phyloP scores from a whole-genome alignment of 257 asterid genomes.

The Plantago elongata region DNA sequence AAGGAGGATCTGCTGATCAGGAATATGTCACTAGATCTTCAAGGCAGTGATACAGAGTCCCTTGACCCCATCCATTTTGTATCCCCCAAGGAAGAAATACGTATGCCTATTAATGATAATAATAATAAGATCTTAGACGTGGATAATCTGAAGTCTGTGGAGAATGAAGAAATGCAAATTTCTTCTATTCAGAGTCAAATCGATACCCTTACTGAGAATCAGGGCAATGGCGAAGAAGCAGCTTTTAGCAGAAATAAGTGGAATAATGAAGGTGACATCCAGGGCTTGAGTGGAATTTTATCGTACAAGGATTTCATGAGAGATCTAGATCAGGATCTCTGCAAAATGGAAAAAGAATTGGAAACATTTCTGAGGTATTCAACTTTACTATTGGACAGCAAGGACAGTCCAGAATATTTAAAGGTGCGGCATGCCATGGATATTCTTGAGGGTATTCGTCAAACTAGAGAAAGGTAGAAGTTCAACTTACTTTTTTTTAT shows the following conservation, averaged over 20 bases:
- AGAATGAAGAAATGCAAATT: conserved; percentile 30
- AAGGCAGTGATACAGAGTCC: conserved; percentile 30
- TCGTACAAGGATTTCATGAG: conserved; percentile 59
- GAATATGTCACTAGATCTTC: conserved; percentile 64
- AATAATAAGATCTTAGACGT: conserved; percentile 23
- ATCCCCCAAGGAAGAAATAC: conserved; percentile 44
- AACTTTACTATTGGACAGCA: conserved; percentile 41
- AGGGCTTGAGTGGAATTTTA: conserved; percentile 30
- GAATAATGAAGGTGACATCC: conserved; percentile 23
- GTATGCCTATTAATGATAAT: conserved; percentile 25
- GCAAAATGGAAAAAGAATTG: conserved; percentile 62
- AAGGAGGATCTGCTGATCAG: conserved; percentile 73
- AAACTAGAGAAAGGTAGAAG: conserved; percentile 60
- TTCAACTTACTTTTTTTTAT: not conserved
- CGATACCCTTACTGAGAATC: conserved; percentile 21
- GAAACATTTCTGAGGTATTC: conserved; percentile 56
- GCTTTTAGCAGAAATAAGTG: conserved; percentile 18
- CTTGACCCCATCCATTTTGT: conserved; percentile 56
- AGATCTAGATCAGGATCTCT: conserved; percentile 56
- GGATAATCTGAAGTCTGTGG: conserved; percentile 22
- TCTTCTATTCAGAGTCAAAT: conserved; percentile 19
- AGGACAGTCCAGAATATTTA: conserved; percentile 40
- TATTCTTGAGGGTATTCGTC: conserved; percentile 50
- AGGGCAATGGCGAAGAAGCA: conserved; percentile 19
- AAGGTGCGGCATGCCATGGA: conserved; percentile 51